A percentile compares a stretch with the other conserved stretches of the same genome.
phyloP scores from a whole-genome alignment of 441 rosid species.

The Adansonia rubrostipa region DNA sequence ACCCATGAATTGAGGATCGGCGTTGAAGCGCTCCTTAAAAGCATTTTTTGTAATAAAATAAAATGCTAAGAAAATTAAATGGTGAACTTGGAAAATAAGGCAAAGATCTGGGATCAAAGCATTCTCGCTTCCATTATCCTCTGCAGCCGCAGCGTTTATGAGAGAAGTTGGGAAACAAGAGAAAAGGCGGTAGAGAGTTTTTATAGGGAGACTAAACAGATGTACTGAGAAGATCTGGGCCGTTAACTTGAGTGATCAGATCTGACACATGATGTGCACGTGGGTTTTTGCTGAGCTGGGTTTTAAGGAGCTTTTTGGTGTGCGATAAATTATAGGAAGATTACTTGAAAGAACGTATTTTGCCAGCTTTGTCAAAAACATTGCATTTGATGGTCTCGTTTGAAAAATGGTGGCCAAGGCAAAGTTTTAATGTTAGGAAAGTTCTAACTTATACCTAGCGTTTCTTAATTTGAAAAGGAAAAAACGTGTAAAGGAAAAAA shows the following conservation, averaged over 20 bases:
- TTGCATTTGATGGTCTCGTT: neutral
- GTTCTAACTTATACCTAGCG: neutral
- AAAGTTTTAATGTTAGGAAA: neutral
- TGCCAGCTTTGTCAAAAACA: neutral
- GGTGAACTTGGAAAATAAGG: neutral
- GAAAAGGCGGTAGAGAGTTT: neutral
- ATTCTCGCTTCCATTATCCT: neutral
- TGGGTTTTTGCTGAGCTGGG: conserved; percentile 1
- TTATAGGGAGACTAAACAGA: conserved; percentile 22
- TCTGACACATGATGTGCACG: neutral
- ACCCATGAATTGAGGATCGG: conserved; percentile 64
- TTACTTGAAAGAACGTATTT: neutral
- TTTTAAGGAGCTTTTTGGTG: conserved; percentile 18
- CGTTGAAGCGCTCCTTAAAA: conserved; percentile 72
- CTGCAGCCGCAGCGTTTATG: neutral
- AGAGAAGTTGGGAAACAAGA: neutral
- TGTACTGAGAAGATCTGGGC: conserved; percentile 22
- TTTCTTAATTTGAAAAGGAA: no score
- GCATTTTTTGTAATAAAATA: conserved; percentile 41
- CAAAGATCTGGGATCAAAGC: neutral
- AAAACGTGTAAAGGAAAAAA: no score
- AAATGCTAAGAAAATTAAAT: neutral
- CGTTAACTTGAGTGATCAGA: conserved; percentile 22
- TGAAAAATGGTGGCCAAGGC: neutral
- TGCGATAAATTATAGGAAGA: conserved; percentile 7